phyloP scores from a whole-genome alignment of 306 rosid genomes.

The Acacia crassicarpa region DNA sequence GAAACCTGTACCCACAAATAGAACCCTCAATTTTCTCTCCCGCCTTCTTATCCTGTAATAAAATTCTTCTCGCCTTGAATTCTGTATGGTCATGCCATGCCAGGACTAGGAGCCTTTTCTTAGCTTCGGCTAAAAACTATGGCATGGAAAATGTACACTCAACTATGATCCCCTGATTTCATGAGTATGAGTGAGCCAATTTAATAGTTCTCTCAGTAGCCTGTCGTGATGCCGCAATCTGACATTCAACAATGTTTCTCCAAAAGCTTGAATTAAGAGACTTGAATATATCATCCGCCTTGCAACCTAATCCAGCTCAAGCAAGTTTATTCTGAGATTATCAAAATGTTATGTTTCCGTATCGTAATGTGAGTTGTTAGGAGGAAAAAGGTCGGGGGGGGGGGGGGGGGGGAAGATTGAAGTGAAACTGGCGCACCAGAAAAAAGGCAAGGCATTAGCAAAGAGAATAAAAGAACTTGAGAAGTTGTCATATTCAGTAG shows the following conservation, averaged over 20 bases:
- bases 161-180: neutral
- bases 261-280: neutral
- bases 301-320: neutral
- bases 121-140: neutral
- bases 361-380: neutral
- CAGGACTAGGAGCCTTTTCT: neutral
- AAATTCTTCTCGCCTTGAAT: slow-evolving; percentile 27
- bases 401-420: too few species aligned
- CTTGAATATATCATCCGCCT: neutral
- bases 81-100: slow-evolving; percentile 2
- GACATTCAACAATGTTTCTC: neutral
- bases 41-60: slow-evolving; percentile 43
- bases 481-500: neutral
- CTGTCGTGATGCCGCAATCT: neutral
- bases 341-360: neutral
- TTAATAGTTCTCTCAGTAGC: neutral
- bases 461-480: neutral
- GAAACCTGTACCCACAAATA: slow-evolving; percentile 51
- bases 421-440: neutral
- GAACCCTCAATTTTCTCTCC: slow-evolving; percentile 45
- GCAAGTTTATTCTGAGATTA: neutral
- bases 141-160: neutral
- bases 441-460: neutral
- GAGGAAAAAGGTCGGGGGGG: too few species aligned
- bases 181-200: neutral